These are phyloP conservation scores for Pythium scleroteichum DNA, from an alignment of 352 stramenopile species.

Conservation along the genomic window DNA sequence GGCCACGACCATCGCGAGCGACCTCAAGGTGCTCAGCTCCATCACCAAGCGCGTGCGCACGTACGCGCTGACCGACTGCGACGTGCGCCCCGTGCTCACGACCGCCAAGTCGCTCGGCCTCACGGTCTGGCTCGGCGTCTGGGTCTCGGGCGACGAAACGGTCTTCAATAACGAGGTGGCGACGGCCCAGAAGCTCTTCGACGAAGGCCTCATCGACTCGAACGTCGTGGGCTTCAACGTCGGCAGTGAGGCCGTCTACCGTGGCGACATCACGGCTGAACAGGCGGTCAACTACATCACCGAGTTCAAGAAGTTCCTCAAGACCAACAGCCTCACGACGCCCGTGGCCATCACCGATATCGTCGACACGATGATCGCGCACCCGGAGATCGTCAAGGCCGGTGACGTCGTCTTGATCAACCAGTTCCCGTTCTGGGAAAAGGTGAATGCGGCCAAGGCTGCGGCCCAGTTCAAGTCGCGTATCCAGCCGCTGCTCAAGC, in stretches of 20 bases:
- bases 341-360: conserved; percentile 83
- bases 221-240: conserved; percentile 87
- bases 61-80: conserved; percentile 79
- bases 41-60: conserved; percentile 80
- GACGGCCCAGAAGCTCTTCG: conserved; percentile 63
- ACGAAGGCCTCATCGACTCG: conserved; percentile 60
- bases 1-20: conserved; percentile 54
- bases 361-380: conserved; percentile 70
- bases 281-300: conserved; percentile 73
- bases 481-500: conserved; percentile 62
- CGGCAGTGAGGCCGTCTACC: conserved; percentile 81
- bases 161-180: conserved; percentile 72
- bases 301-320: conserved; percentile 74
- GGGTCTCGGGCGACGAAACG: conserved; percentile 63
- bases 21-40: conserved; percentile 67
- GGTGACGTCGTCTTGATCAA: conserved; percentile 83
- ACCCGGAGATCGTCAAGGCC: conserved; percentile 74
- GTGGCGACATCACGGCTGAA: conserved; percentile 66
- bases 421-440: conserved; percentile 87
- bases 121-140: conserved; percentile 83
- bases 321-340: conserved; percentile 51
- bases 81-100: conserved; percentile 67
- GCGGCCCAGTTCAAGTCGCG: conserved; percentile 72
- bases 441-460: conserved; percentile 52
- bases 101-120: conserved; percentile 65